Percentiles rank a stretch among this genome's conserved stretches.
Conservation (phyloP, 768 basidiomycete species). For the Auriscalpium microsporum region DNA sequence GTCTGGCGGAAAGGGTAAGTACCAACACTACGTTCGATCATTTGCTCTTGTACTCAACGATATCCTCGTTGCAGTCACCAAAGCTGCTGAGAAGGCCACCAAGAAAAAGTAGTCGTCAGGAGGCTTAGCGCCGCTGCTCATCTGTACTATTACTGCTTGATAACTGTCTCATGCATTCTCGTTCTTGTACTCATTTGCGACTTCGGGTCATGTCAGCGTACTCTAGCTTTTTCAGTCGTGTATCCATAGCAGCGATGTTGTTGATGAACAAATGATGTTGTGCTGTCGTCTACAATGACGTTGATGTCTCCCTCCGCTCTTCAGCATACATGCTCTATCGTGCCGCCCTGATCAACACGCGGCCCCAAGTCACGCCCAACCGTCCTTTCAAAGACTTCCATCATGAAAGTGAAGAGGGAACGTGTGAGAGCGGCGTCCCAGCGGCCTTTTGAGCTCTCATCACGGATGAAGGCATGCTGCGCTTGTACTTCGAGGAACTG, state of each 20-base stretch:
- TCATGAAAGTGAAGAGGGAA: slow-evolving; percentile 75
- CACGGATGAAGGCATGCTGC: slow-evolving; percentile 93
- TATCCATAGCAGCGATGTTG: slow-evolving; percentile 20
- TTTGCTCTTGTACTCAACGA: slow-evolving; percentile 7
- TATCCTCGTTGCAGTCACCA: slow-evolving; percentile 52
- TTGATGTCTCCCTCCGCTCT: background rate
- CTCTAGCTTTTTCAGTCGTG: slow-evolving; percentile 18
- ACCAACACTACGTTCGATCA: background rate
- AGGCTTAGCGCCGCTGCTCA: slow-evolving; percentile 32
- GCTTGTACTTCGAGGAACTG: slow-evolving; percentile 95
- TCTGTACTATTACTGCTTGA: slow-evolving; percentile 33
- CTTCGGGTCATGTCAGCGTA: slow-evolving; percentile 17
- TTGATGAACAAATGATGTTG: slow-evolving; percentile 21
- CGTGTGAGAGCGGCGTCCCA: slow-evolving; percentile 92
- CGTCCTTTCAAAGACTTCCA: slow-evolving; percentile 90
- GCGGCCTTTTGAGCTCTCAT: slow-evolving; percentile 85
- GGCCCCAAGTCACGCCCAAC: slow-evolving; percentile 82
- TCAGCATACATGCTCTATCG: slow-evolving; percentile 75
- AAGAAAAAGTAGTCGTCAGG: slow-evolving; percentile 81
- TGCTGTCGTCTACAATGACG: slow-evolving; percentile 3
- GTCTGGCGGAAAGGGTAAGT: slow-evolving; percentile 73
- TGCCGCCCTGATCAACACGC: slow-evolving; percentile 32
- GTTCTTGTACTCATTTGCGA: slow-evolving; percentile 26
- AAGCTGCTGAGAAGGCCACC: slow-evolving; percentile 92
- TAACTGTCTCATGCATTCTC: slow-evolving; percentile 21